Evolutionary conservation across 495 filamentous ascomycete genomes (phyloP), one percentile per base, ranked within the genome.

Genomic region (Chaetomium tenue): DNA sequence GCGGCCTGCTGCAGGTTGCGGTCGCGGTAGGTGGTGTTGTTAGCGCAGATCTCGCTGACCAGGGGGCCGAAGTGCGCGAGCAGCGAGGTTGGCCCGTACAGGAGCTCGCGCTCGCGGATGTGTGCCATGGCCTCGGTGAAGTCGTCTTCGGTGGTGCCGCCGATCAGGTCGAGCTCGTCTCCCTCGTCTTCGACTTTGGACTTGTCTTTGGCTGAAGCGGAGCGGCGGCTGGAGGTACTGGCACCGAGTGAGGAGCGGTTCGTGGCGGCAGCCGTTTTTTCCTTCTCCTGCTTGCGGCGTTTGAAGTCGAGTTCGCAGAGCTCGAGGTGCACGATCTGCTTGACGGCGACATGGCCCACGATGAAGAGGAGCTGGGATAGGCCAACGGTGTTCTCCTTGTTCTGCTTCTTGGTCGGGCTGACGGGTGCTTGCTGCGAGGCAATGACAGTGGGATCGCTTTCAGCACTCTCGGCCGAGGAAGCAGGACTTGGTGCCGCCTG

Each of bases 251-350:
- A 64, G 18, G 63, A 37, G 20, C 64, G 63, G 25, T 76, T 71
- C 0, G 16, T 52, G 4, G 78, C 73, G 9, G 76, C 74, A 3
- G 79, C 76, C 52, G 81, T 88, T 76, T 93, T 97, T 74, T 98
- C 94, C 65, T 93, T 91, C 68, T 96, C 94, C 16, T 89, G 91
- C 77, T 98, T 99, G 61, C 92, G 84, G 28, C 93, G 86, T 77
- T 99, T 99, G 77, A 99, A 99, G 74, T 99, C 94, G 44, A 93
- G 84, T 72, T 99, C 94, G 76, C 91, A 93, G 2, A 98, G 83
- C 67, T 99, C 94, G n/a, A 99, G 82, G 74, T 99, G 95, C n/a
- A 99, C 94, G 64, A 98, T 99, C 70, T 99, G 94, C 75, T 98
- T 98, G 77, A 98, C 91, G 33, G 93, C 93, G 63, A 97, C 91